Conservation (phyloP, 2,329 filamentous ascomycete species). For the Cladorrhinum sp. region DNA sequence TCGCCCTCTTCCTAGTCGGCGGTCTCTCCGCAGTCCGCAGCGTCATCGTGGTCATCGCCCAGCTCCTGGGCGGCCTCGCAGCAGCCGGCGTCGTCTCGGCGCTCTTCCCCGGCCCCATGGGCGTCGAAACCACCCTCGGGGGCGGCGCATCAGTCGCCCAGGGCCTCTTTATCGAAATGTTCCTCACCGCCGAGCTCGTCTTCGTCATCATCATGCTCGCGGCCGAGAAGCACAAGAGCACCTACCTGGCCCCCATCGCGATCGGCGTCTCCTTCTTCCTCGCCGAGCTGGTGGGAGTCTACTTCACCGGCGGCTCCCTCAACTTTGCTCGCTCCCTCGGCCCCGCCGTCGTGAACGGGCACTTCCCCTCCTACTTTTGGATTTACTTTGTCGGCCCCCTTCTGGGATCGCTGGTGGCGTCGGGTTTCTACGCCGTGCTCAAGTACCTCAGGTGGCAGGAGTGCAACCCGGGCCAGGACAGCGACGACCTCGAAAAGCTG, state of each 20-base stretch:
- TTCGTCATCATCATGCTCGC: conserved; percentile 64
- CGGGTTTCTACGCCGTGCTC: conserved; percentile 27
- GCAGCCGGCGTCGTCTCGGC: conserved; percentile 53
- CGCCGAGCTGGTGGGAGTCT: conserved; percentile 37
- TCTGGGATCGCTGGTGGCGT: conserved; percentile 42
- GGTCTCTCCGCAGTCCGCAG: conserved; percentile 46
- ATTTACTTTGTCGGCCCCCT: conserved; percentile 47
- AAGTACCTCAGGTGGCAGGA: conserved; percentile 25
- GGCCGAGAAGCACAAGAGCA: conserved; percentile 64
- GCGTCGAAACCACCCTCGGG: conserved; percentile 47
- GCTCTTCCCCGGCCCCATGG: conserved; percentile 50
- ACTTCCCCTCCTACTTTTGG: conserved; percentile 41
- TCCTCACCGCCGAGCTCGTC: conserved; percentile 57
- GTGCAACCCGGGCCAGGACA: conserved; percentile 25
- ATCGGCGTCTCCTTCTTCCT: conserved; percentile 66
- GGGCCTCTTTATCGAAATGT: conserved; percentile 60
- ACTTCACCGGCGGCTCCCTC: conserved; percentile 41
- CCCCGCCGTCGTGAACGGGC: conserved; percentile 38
- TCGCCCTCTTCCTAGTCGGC: conserved; percentile 51
- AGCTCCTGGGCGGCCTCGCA: conserved; percentile 52
- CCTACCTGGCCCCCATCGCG: conserved; percentile 63
- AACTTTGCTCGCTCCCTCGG: conserved; percentile 45
- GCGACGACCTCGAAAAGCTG: conserved; percentile 19
- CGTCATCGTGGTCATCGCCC: conserved; percentile 46
- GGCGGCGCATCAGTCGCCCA: conserved; percentile 45